Evolutionary conservation across 108 stramenopile genomes (phyloP).

Genomic region (Parietichytrium sp.): DNA sequence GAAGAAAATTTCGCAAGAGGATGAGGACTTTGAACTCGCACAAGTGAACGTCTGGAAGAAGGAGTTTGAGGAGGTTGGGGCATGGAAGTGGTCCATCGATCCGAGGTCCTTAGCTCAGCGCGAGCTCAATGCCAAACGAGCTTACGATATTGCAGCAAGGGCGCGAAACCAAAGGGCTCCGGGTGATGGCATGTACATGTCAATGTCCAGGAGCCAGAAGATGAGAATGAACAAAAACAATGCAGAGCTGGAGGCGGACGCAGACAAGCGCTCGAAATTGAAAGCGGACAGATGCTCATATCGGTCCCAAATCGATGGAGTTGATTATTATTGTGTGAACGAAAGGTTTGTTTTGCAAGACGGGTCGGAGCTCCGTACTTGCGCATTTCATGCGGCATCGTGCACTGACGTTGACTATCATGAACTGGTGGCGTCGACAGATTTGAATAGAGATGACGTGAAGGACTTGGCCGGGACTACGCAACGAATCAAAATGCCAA

Average conservation of each 20-base stretch:
- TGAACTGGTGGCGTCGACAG: too few relatives aligned
- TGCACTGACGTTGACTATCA: neutral
- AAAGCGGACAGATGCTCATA: neutral
- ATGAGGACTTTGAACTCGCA: constrained; percentile 31
- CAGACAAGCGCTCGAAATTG: too few relatives aligned
- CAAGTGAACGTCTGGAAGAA: neutral
- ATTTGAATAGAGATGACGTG: too few relatives aligned
- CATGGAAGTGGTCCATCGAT: constrained; percentile 29
- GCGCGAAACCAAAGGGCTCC: neutral
- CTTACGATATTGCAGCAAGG: neutral
- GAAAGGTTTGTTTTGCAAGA: neutral
- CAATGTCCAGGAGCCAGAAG: neutral
- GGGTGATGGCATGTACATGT: too few relatives aligned
- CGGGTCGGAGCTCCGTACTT: neutral
- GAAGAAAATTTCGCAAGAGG: neutral
- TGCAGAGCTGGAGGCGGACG: too few relatives aligned
- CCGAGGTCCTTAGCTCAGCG: neutral
- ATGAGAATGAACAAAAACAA: neutral
- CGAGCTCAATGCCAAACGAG: neutral
- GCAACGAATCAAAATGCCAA: neutral
- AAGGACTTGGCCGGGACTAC: too few relatives aligned
- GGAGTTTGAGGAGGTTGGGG: constrained; percentile 5
- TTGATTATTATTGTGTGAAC: constrained; percentile 33
- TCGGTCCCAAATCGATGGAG: neutral
- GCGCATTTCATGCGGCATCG: constrained; percentile 1